Conservation (phyloP, 2,329 filamentous ascomycete genomes). For the Didymosphaeria variabile region DNA sequence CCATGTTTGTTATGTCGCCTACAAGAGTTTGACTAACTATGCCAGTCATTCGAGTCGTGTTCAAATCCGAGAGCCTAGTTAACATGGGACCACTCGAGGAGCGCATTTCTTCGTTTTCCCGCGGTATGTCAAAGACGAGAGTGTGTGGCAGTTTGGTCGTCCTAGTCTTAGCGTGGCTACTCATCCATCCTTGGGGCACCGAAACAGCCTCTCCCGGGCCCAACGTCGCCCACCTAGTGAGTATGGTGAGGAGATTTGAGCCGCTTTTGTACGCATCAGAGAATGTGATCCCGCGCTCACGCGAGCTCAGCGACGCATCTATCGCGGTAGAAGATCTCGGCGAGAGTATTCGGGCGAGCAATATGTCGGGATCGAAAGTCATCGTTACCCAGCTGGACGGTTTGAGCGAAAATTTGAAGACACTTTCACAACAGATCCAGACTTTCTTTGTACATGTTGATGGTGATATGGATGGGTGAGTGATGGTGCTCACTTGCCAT, state of each 20-base stretch:
- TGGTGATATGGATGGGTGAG: conserved; percentile 84
- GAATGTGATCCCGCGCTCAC: conserved; percentile 84
- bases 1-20: not conserved
- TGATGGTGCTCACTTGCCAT: conserved; percentile 21
- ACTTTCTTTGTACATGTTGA: conserved; percentile 94
- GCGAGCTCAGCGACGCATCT: conserved; percentile 87
- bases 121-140: conserved; percentile 73
- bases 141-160: conserved; percentile 69
- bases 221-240: conserved; percentile 89
- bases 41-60: conserved; percentile 84
- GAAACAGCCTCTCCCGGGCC: conserved; percentile 68
- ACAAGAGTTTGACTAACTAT: conserved; percentile 28
- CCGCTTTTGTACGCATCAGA: conserved; percentile 95
- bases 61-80: conserved; percentile 88
- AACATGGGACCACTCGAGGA: conserved; percentile 84
- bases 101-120: conserved; percentile 70
- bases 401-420: conserved; percentile 84
- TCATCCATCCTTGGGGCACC: conserved; percentile 71
- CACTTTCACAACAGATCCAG: conserved; percentile 83
- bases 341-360: conserved; percentile 86
- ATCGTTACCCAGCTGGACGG: conserved; percentile 88
- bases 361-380: conserved; percentile 87
- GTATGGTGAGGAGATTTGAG: conserved; percentile 89
- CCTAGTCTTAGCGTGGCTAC: conserved; percentile 70
- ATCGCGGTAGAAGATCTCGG: conserved; percentile 95